Base-by-base conservation (phyloP, 331 rosid genomes). In the Malus hybrid region DNA sequence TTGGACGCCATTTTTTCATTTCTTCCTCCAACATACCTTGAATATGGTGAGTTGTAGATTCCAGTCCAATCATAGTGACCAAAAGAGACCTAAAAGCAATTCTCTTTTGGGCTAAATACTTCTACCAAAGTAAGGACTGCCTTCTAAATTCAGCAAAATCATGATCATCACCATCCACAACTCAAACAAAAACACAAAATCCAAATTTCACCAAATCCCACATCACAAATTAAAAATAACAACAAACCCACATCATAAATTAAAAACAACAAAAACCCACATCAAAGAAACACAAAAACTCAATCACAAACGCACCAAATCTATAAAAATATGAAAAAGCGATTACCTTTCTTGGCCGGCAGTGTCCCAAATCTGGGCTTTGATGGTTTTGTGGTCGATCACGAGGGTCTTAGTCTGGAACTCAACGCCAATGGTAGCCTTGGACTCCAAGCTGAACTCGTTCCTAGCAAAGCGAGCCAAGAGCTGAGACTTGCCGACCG, bases 281-380 rank as follows among this genome's bases (percentile, higher is more conserved):
- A 46, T 50, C 46, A 28, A 50, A 15, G 28, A 44, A 27, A 22
- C 73, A 68, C 64, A 22, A 50, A 70, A 29, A 52, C 42, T 50
- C 18, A 9, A 50, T 28, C 62, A 10, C 62, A 15, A 1, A 39
- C 42, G 32, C 15, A 27, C 55, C 20, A 24, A 67, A n/a, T 10
- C 28, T 6, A 12, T 4, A 32, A 12, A 2, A 15, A 31, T 18
- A 34, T 5, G 48, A 29, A 59, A 74, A 64, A 73, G 64, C 13
- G 33, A 14, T 22, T 84, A 93, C 98, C 98, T 93, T 86, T 93
- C 98, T 86, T 93, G 98, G 70, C 98, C 98, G 70, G 98, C 98
- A 71, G 98, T 93, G 71, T 93, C 98, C 98, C 98, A 93, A 81
- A 93, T 89, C 90, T 93, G 98, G 7, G 97, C 96, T 83, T 92